Evolutionary conservation across 1,284 basidiomycete species (phyloP), one percentile per base, ranked within the genome.

Genomic region (Singerocomus inundabilis): DNA sequence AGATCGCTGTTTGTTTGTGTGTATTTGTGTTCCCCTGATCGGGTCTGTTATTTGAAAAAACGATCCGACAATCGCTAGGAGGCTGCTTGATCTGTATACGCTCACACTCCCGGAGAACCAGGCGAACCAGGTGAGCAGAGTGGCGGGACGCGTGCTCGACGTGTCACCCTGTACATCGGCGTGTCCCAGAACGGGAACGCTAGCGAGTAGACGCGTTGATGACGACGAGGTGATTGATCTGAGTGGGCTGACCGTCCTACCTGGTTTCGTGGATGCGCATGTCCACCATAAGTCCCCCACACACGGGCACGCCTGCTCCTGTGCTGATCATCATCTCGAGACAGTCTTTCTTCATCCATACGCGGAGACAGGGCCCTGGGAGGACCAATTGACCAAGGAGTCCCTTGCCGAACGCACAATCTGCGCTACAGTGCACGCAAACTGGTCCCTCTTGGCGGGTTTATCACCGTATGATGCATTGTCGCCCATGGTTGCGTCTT

Each of bases 321-420:
- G 9, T 10, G 18, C 10, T 48, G 34, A 37, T 29, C 44, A n/a
- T 41, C 18, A 6, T n/a, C n/a, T n/a, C n/a, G n/a, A n/a, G n/a
- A 12, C 55, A 84, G 81, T 85, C 36, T 84, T 86, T 57, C 68
- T 86, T 2, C 82, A 84, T 59, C 70, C 81, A 1, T 85, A 84
- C 57, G 58, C 70, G 8, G 82, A 86, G 61, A 76, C 77, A n/a
- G n/a, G n/a, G 4, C 70, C 78, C 7, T 85, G 83, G 81, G 69
- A 73, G 30, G 79, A 85, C 59, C 84, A 86, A n/a, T n/a, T n/a
- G n/a, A n/a, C n/a, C n/a, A n/a, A n/a, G n/a, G 83, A 85, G 58
- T 76, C 72, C 38, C 55, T 80, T 12, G 69, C 69, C 2, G 79
- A 83, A 57, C 70, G 81, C 10, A 78, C 78, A 1, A 62, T 86